A percentile compares a stretch with the other conserved stretches of the same genome.
Conservation (phyloP, 2,329 filamentous ascomycete genomes). For the Neonectria hederae region DNA sequence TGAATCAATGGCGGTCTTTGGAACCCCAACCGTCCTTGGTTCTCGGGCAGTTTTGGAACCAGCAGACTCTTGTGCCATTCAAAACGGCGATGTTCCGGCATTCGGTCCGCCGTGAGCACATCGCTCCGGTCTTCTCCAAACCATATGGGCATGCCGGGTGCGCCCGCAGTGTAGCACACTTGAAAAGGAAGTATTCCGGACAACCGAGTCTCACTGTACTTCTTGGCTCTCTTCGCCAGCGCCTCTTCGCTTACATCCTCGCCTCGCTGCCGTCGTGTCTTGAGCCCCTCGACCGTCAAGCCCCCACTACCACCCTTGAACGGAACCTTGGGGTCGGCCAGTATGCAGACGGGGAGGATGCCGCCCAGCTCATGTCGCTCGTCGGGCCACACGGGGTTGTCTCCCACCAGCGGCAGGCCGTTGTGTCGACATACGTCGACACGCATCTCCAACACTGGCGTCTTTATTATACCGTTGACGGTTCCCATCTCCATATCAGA, state of each 20-base stretch:
- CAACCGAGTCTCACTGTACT: constrained; percentile 27
- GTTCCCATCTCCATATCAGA: constrained; percentile 29
- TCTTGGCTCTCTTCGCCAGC: constrained; percentile 28
- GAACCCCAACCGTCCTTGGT: not conserved
- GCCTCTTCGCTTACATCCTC: constrained; percentile 31
- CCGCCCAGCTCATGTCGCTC: constrained; percentile 38
- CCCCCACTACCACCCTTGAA: constrained; percentile 20
- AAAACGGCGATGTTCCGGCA: constrained; percentile 40
- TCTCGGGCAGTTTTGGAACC: constrained; percentile 5
- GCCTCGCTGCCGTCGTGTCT: constrained; percentile 17
- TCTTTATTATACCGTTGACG: constrained; percentile 22
- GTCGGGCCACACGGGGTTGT: constrained; percentile 35
- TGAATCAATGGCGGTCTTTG: too few species aligned
- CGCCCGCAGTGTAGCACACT: constrained; percentile 37
- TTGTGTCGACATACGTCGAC: constrained; percentile 40
- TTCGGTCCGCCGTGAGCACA: constrained; percentile 40
- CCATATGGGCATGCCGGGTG: constrained; percentile 34
- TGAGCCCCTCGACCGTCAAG: constrained; percentile 14
- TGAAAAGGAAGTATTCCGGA: constrained; percentile 41
- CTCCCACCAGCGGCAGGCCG: constrained; percentile 37
- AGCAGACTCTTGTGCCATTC: constrained; percentile 32
- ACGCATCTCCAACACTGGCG: constrained; percentile 37
- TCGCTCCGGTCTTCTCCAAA: constrained; percentile 41
- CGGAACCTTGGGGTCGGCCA: constrained; percentile 19
- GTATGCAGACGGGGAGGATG: constrained; percentile 36